phyloP scores from a whole-genome alignment of 257 asterid species.

The Fraxinus anomala region DNA sequence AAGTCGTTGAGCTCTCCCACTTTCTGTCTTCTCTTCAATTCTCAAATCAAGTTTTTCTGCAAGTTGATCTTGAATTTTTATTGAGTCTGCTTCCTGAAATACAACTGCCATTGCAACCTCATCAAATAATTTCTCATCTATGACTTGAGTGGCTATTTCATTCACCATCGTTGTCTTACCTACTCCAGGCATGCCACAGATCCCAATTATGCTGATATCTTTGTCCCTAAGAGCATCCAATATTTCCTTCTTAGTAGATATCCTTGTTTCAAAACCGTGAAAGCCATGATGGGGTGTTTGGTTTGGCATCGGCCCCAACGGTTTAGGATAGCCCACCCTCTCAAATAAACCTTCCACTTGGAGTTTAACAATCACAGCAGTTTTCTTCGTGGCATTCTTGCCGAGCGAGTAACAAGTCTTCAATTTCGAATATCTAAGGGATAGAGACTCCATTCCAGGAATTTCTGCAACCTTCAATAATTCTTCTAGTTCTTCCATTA shows the following conservation, averaged over 20 bases:
- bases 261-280: not conserved
- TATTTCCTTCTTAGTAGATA: not conserved
- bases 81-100: not conserved
- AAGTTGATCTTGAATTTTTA: conserved; percentile 18
- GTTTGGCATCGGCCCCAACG: not conserved
- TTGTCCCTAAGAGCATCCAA: not conserved
- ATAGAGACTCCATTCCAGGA: not conserved
- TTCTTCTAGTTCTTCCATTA: too few species aligned
- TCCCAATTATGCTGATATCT: not conserved
- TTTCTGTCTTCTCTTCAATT: not conserved
- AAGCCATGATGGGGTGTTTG: not conserved
- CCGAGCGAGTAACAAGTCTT: not conserved
- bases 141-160: not conserved
- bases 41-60: conserved; percentile 1
- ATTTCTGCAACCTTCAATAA: not conserved
- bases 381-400: conserved; percentile 15
- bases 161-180: not conserved
- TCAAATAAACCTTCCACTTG: not conserved
- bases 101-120: conserved; percentile 22
- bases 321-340: not conserved
- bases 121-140: not conserved
- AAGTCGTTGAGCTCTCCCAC: conserved; percentile 30
- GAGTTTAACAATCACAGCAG: not conserved
- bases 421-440: not conserved
- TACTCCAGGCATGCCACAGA: not conserved